Evolutionary conservation across 1,284 basidiomycete species (phyloP), one percentile per base, ranked within the genome.

Genomic region (Pseudomicrostroma phylloplanum): DNA sequence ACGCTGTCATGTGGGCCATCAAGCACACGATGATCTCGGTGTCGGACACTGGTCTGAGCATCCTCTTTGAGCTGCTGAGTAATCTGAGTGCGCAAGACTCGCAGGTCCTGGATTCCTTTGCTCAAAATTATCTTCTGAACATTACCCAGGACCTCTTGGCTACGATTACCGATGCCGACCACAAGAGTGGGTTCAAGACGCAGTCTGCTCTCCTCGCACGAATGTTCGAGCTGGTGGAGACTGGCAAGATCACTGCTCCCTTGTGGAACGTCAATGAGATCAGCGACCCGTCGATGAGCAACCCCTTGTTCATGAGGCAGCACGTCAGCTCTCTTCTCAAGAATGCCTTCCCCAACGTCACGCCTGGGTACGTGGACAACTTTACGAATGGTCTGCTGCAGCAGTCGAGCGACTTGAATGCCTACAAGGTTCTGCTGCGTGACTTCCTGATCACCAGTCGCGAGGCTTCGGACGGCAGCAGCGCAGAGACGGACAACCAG

Each of bases 21-120:
- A 99, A 98, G 82, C 96, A 99, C 82, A 96, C 92, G 17, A 96
- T 96, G 91, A 87, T 96, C 60, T 96, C 98, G 81, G 97, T 99
- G 72, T 91, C 93, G 26, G 96, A 99, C 80, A 91, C 88, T 41
- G 94, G 94, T 59, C 67, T 78, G 60, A 70, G 70, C 63, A 93
- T 98, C 79, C 92, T 90, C 69, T 82, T 93, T 72, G 94, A 97
- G 81, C 87, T 98, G 56, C 86, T 97, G 78, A 92, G 96, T 83
- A 98, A 97, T 82, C 94, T 99, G 76, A 88, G 92, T 6, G 83
- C 83, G 58, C 88, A 91, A 23, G 89, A 93, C 56, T 83, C 86
- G 3, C 82, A 85, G 11, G 89, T 92, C 55, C 85, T 88, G 70
- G 89, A 88, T 72, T 86, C 85, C 12, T 90, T 92, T 84, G 91